phyloP scores from a whole-genome alignment of 1,284 basidiomycete species.

The Singerocomus rubriflavus region DNA sequence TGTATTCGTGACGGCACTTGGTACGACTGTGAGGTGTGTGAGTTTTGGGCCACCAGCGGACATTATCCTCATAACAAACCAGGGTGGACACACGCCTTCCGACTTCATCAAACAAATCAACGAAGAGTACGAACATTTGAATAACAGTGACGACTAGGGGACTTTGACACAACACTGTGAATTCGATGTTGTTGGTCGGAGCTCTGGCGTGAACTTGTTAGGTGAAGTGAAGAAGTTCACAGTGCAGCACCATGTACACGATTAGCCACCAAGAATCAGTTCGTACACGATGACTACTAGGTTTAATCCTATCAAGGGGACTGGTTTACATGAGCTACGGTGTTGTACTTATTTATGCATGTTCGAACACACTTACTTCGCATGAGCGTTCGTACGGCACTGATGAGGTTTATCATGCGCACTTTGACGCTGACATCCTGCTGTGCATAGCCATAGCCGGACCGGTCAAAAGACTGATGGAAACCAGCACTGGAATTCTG shows the following conservation, averaged over 20 bases:
- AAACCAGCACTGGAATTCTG: slow-evolving; percentile 55
- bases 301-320: slow-evolving; percentile 85
- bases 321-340: slow-evolving; percentile 40
- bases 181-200: slow-evolving; percentile 8
- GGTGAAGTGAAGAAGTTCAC: slow-evolving; percentile 14
- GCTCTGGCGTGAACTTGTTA: slow-evolving; percentile 11
- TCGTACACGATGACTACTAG: slow-evolving; percentile 82
- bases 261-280: slow-evolving; percentile 57
- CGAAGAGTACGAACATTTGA: slow-evolving; percentile 65
- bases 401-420: slow-evolving; percentile 87
- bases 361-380: slow-evolving; percentile 63
- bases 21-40: slow-evolving; percentile 80
- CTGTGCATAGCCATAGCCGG: slow-evolving; percentile 47
- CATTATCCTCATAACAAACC: slow-evolving; percentile 24
- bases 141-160: slow-evolving; percentile 34
- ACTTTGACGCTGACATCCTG: slow-evolving; percentile 78
- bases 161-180: slow-evolving; percentile 5
- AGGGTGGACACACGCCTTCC: slow-evolving; percentile 71
- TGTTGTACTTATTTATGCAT: slow-evolving; percentile 13
- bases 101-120: slow-evolving; percentile 83
- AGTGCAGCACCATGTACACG: slow-evolving; percentile 14
- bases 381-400: slow-evolving; percentile 92
- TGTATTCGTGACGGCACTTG: slow-evolving; percentile 79
- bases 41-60: slow-evolving; percentile 17
- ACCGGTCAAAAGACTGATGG: slow-evolving; percentile 66